phyloP scores from a whole-genome alignment of 2,329 filamentous ascomycete genomes.

The Ophiostoma sp. region DNA sequence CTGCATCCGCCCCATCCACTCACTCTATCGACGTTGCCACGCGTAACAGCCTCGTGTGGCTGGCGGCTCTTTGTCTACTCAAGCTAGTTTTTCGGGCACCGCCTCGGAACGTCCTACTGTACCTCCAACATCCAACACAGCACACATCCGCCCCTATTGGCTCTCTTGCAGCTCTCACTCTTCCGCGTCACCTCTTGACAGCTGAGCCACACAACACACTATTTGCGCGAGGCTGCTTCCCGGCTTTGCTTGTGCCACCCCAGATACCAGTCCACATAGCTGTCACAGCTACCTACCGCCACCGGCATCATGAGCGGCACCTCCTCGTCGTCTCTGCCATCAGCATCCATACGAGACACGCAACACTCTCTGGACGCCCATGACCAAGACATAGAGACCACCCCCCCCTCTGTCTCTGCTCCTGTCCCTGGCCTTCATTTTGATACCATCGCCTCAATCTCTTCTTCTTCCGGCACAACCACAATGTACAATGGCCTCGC shows the following conservation, averaged over 20 bases:
- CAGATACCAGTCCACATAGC: background rate
- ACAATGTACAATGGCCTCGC: constrained; percentile 11
- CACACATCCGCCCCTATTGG: background rate
- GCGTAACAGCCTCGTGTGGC: background rate
- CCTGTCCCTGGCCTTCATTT: background rate
- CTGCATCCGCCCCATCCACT: background rate
- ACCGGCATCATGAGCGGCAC: constrained; percentile 19
- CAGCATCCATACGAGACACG: background rate
- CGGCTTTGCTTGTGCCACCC: background rate
- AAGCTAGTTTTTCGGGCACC: background rate
- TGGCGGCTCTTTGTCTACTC: background rate
- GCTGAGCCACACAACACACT: constrained; percentile 7
- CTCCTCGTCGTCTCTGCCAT: constrained; percentile 1
- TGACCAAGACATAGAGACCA: background rate
- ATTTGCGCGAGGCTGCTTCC: background rate
- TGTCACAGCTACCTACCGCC: background rate
- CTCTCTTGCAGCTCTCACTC: background rate
- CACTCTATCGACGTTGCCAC: background rate
- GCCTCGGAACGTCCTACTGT: background rate
- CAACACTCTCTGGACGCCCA: background rate
- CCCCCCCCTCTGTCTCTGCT: background rate
- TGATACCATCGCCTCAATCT: background rate
- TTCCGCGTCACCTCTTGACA: constrained; percentile 8
- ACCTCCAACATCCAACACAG: background rate
- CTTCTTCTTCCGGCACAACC: background rate